Conservation (phyloP, 129 eudicot species). For the Tagetes erecta region DNA sequence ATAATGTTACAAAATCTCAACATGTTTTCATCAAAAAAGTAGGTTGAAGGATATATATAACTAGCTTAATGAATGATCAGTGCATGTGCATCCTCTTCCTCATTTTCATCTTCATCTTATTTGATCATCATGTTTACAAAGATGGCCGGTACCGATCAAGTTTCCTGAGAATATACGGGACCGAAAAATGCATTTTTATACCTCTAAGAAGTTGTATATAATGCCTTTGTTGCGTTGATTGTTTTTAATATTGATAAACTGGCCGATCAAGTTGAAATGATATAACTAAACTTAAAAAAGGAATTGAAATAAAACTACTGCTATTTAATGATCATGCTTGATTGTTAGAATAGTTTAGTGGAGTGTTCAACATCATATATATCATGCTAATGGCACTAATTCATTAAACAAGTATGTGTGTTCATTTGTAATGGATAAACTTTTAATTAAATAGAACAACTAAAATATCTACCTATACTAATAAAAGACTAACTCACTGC, state of each 20-base stretch:
- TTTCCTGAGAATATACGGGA: constrained; percentile 15
- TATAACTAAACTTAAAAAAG: neutral
- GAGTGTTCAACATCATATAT: constrained; percentile 22
- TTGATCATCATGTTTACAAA: constrained; percentile 21
- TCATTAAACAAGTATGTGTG: constrained; percentile 18
- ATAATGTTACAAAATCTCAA: neutral
- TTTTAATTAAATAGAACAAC: constrained; percentile 3
- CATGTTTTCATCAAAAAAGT: neutral
- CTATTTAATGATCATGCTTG: constrained; percentile 4
- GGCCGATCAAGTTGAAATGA: neutral
- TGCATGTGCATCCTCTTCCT: constrained; percentile 30
- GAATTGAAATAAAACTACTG: neutral
- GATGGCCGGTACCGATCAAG: constrained; percentile 11
- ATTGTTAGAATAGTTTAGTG: constrained; percentile 28
- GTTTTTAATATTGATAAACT: neutral
- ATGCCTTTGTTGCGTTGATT: neutral
- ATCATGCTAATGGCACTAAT: constrained; percentile 1
- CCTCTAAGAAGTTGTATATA: neutral
- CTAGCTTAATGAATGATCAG: constrained; percentile 21
- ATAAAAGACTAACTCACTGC: too few species aligned
- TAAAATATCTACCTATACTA: neutral
- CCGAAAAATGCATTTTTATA: neutral
- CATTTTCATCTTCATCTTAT: constrained; percentile 26
- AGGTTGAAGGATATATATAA: constrained; percentile 13
- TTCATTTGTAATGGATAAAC: constrained; percentile 20